phyloP scores from a whole-genome alignment of 805 yeast genomes.

The Vanderwaltozyma verrucispora region DNA sequence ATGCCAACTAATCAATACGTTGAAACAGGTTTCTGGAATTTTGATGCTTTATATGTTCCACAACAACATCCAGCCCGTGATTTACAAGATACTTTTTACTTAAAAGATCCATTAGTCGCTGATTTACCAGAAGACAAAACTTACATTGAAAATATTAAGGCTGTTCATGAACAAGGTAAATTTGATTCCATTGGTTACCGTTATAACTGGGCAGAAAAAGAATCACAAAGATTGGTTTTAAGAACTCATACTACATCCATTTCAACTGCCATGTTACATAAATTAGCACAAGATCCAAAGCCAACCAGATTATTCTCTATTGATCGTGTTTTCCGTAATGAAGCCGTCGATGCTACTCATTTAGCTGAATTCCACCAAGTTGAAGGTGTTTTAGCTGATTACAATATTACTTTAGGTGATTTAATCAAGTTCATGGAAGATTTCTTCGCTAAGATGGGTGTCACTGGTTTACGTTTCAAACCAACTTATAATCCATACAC shows the following conservation, averaged over 20 bases:
- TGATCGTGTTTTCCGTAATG: constrained; percentile 98
- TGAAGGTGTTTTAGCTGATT: constrained; percentile 98
- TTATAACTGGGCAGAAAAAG: constrained; percentile 93
- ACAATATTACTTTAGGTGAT: constrained; percentile 88
- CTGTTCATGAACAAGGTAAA: constrained; percentile 82
- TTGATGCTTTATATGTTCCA: constrained; percentile 92
- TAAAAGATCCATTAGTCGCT: constrained; percentile 83
- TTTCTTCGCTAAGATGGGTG: constrained; percentile 97
- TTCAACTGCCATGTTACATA: constrained; percentile 76
- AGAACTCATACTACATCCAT: constrained; percentile 98
- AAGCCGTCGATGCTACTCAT: constrained; percentile 99
- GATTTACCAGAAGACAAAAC: constrained; percentile 71
- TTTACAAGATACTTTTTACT: constrained; percentile 94
- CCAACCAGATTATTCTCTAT: constrained; percentile 91
- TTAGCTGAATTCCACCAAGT: constrained; percentile 99
- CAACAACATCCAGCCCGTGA: constrained; percentile 99
- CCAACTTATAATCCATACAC: constrained; percentile 99
- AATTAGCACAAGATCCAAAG: constrained; percentile 77
- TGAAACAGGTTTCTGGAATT: constrained; percentile 98
- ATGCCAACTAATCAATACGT: constrained; percentile 99
- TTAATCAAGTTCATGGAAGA: constrained; percentile 97
- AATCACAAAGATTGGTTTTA: constrained; percentile 81
- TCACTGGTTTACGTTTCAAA: constrained; percentile 86
- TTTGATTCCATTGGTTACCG: constrained; percentile 96
- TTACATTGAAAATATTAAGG: constrained; percentile 68